These are phyloP conservation scores for Verruconis gallopava DNA, from an alignment of 2,329 filamentous ascomycete species.

Conservation along the genomic window DNA sequence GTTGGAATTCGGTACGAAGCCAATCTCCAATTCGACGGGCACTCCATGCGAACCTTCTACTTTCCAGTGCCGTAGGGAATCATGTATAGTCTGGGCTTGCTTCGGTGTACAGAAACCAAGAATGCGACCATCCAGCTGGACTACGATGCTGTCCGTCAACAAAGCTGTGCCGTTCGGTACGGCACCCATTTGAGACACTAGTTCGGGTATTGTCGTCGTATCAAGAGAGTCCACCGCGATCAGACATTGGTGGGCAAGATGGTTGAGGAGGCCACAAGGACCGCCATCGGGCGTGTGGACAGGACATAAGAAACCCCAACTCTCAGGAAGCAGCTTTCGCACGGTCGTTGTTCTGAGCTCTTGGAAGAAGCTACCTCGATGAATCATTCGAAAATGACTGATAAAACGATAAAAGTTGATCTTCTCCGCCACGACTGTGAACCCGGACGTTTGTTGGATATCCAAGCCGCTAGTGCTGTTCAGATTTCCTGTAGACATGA, in stretches of 20 bases:
- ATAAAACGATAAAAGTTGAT: conserved; percentile 98
- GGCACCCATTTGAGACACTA: conserved; percentile 70
- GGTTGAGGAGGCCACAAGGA: conserved; percentile 88
- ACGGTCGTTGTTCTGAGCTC: conserved; percentile 96
- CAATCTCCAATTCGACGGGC: conserved; percentile 77
- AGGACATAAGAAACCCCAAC: conserved; percentile 95
- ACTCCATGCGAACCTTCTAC: conserved; percentile 73
- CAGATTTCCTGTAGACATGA: conserved; percentile 89
- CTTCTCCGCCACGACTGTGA: conserved; percentile 94
- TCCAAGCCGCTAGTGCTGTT: conserved; percentile 85
- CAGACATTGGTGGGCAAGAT: conserved; percentile 88
- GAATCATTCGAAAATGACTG: conserved; percentile 97
- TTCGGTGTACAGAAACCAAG: conserved; percentile 82
- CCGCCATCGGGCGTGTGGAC: conserved; percentile 95
- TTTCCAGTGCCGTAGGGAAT: conserved; percentile 90
- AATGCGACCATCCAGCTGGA: conserved; percentile 82
- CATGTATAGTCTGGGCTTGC: conserved; percentile 67
- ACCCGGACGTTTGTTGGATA: conserved; percentile 86
- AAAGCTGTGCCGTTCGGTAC: conserved; percentile 63
- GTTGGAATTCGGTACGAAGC: conserved; percentile 74
- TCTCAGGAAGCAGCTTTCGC: conserved; percentile 86
- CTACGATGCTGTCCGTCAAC: conserved; percentile 69
- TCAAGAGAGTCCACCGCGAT: conserved; percentile 68
- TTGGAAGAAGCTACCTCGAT: conserved; percentile 97
- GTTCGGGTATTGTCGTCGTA: conserved; percentile 41